These are phyloP conservation scores for Rhizoclosmatium globosum DNA, from an alignment of 192 early-diverging fungal genomes.

Conservation along the genomic window DNA sequence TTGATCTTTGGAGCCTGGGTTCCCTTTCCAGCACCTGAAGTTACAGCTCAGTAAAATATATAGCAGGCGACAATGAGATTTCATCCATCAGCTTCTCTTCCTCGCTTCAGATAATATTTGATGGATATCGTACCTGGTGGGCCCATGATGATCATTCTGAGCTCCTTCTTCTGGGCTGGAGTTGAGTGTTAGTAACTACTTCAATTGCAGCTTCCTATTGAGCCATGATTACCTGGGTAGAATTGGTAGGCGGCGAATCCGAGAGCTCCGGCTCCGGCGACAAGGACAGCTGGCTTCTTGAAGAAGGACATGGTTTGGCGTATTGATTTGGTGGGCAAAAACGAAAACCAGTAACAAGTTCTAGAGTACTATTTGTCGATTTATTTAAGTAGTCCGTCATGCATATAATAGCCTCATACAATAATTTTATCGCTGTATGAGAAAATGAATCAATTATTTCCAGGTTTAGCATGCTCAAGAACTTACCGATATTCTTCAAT, in stretches of 20 bases:
- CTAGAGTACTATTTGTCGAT: no score
- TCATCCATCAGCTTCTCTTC: no score
- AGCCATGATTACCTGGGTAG: neutral
- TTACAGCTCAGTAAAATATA: neutral
- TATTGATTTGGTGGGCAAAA: neutral
- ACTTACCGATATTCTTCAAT: constrained; percentile 51
- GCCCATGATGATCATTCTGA: constrained; percentile 82
- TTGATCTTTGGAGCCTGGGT: constrained; percentile 97
- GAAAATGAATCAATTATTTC: neutral
- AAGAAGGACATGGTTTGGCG: constrained; percentile 1
- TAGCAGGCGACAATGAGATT: no score
- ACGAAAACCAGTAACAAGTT: neutral
- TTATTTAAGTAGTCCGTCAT: no score
- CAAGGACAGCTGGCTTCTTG: constrained; percentile 22
- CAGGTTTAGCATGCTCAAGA: neutral
- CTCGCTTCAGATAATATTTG: no score
- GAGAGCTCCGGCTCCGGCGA: constrained; percentile 10
- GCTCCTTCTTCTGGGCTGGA: constrained; percentile 50
- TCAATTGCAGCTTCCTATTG: neutral
- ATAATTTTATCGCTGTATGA: no score
- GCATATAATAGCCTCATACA: no score
- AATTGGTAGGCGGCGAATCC: constrained; percentile 27
- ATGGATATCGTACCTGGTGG: constrained; percentile 74
- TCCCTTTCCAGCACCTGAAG: constrained; percentile 74
- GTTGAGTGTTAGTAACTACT: neutral